phyloP scores from a whole-genome alignment of 768 basidiomycete species.

The Suillus fuscotomentosus region DNA sequence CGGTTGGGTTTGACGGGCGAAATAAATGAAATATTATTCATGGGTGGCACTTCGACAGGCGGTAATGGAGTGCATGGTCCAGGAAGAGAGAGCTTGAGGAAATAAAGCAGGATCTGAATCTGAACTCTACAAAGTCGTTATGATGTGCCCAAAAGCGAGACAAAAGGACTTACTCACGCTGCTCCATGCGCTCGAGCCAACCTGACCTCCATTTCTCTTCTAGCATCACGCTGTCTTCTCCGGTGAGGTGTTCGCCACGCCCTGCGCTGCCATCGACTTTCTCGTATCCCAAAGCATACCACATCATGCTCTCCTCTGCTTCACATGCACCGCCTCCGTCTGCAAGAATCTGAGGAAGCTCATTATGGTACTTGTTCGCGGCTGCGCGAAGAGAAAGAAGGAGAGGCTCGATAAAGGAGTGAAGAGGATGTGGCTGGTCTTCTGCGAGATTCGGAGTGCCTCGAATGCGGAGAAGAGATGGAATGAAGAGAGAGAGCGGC shows the following conservation, averaged over 20 bases:
- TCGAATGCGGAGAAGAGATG: conserved; percentile 54
- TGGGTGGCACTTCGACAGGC: conserved; percentile 22
- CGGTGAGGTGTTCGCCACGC: conserved; percentile 20
- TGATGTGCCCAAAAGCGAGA: background rate
- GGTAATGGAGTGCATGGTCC: conserved; percentile 34
- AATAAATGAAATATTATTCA: conserved; percentile 11
- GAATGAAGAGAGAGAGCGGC: conserved; percentile 58
- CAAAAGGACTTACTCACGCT: conserved; percentile 51
- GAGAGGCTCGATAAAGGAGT: conserved; percentile 56
- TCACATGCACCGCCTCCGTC: conserved; percentile 62
- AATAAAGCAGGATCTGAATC: conserved; percentile 74
- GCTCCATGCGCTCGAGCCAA: conserved; percentile 68
- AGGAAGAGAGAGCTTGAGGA: conserved; percentile 63
- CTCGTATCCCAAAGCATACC: conserved; percentile 68
- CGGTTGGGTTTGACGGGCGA: conserved; percentile 7
- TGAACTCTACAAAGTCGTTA: conserved; percentile 47
- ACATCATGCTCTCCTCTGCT: conserved; percentile 73
- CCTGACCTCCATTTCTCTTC: conserved; percentile 51
- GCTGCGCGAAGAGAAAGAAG: conserved; percentile 57
- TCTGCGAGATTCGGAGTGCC: conserved; percentile 24
- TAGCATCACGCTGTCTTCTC: conserved; percentile 28
- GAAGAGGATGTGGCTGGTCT: conserved; percentile 49
- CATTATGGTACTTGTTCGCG: conserved; percentile 60
- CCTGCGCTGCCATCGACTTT: conserved; percentile 39
- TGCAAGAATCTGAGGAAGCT: conserved; percentile 56